These are phyloP conservation scores for Boletus bicolor DNA, from an alignment of 768 basidiomycete species.

Conservation along the genomic window DNA sequence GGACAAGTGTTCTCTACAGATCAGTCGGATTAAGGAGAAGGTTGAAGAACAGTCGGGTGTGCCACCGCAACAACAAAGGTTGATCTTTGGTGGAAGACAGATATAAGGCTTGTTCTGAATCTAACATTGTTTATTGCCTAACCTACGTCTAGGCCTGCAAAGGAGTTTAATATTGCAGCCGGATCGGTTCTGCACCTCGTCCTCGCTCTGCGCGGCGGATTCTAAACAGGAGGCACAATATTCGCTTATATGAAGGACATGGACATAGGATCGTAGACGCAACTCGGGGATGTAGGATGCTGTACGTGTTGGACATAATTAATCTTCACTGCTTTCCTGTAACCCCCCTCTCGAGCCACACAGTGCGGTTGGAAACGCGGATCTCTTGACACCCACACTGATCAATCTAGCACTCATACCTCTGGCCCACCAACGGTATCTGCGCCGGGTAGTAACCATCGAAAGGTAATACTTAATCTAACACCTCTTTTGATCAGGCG, in stretches of 20 bases:
- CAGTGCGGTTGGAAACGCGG: background rate
- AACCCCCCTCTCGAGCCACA: background rate
- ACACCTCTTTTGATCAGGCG: constrained; percentile 49
- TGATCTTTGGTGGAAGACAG: constrained; percentile 91
- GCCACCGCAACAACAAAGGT: constrained; percentile 90
- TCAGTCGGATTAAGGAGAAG: constrained; percentile 92
- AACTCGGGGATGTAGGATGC: background rate
- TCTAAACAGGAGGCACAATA: constrained; percentile 32
- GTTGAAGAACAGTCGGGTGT: constrained; percentile 99
- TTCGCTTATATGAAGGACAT: constrained; percentile 16
- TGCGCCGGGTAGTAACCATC: constrained; percentile 84
- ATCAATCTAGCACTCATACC: constrained; percentile 11
- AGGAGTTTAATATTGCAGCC: constrained; percentile 77
- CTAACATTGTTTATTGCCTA: background rate
- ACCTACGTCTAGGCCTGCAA: constrained; percentile 58
- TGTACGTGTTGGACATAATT: constrained; percentile 15
- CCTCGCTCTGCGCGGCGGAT: constrained; percentile 90
- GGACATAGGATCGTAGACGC: constrained; percentile 25
- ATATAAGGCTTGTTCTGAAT: constrained; percentile 54
- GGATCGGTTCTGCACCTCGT: constrained; percentile 93
- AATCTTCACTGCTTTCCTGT: constrained; percentile 21
- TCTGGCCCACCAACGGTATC: constrained; percentile 67
- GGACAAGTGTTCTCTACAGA: constrained; percentile 65
- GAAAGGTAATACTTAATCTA: constrained; percentile 79
- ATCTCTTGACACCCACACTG: background rate